phyloP scores from a whole-genome alignment of 78 protist species.

The Chrysochromulina tobinii region DNA sequence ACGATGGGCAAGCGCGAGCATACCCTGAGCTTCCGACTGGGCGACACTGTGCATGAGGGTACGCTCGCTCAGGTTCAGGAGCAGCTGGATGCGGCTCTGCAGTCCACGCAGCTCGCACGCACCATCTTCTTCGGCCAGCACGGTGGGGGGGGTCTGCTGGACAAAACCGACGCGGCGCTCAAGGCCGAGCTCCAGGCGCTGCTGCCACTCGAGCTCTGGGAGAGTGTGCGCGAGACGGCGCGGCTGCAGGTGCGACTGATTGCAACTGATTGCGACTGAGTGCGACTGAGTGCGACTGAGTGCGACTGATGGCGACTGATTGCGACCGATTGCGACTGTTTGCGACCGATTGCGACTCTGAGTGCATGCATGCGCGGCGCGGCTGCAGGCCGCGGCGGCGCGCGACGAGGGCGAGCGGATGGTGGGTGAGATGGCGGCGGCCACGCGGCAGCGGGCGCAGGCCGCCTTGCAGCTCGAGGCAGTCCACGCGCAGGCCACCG shows the following conservation, averaged over 20 bases:
- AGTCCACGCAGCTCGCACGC: not conserved
- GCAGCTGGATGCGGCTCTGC: not conserved
- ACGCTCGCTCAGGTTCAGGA: not conserved
- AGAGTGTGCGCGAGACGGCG: not conserved
- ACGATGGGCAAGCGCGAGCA: not conserved
- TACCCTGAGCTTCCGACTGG: not conserved
- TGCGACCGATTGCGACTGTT: too few species aligned
- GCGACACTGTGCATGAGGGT: not conserved
- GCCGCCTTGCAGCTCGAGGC: too few species aligned
- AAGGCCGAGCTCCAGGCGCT: not conserved
- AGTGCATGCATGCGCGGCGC: too few species aligned
- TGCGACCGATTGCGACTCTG: too few species aligned
- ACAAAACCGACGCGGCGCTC: constrained; percentile 11
- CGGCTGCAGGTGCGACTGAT: not conserved
- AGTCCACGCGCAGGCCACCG: too few species aligned
- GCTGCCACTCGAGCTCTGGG: not conserved
- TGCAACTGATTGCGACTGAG: not conserved
- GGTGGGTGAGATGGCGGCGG: too few species aligned
- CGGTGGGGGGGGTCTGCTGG: not conserved
- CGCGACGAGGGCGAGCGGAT: too few species aligned
- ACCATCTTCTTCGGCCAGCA: not conserved
- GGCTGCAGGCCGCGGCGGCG: too few species aligned
- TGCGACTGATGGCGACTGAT: too few species aligned
- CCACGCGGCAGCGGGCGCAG: too few species aligned
- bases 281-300: not conserved